Base-by-base conservation (phyloP, 768 basidiomycete genomes). In the Pisolithus albus region DNA sequence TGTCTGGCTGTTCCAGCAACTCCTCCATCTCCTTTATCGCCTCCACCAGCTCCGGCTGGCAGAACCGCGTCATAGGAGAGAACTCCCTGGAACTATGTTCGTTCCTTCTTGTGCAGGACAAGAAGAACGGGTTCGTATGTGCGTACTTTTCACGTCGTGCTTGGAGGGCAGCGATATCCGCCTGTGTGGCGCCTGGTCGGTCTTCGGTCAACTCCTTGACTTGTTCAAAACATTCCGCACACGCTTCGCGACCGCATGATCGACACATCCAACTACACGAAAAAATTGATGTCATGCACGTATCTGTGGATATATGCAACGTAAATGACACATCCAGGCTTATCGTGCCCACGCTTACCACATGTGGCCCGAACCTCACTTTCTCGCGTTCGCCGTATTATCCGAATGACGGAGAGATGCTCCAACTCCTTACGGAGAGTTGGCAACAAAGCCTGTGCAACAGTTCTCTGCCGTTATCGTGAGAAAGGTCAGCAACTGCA, bases 261-360 rank as follows among this genome's bases (percentile, higher is more conserved):
- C 86, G 78, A 64, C 92, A 95, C 80, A 94, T 88, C 83, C 88
- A 95, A 28, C 83, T 86, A 52, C 82, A 83, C 6, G 87, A 86
- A 67, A 95, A 95, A 52, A 95, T 82, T 11, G 92, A 94, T 5
- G 91, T 93, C 77, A 91, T 88, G 67, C 93, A 96, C 2, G 88
- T 91, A 68, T 96, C 92, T 95, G 64, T 19, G 11, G 13, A 34
- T 34, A 15, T 32, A n/a, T 19, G 46, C 16, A 36, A 8, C 9
- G 46, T 47, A 23, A 47, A 23, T 51, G 4, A 48, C 44, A 50
- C 51, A 45, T 47, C 47, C 19, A 48, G 7, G 19, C 48, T 47
- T 26, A 42, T 58, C 43, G 40, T 28, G 38, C 26, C 43, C 28
- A 55, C 34, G 69, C 83, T 51, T 64, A 90, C 89, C 91, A 60